Evolutionary conservation across 192 early-diverging fungal genomes (phyloP).

Genomic region (Entomortierella parvispora): DNA sequence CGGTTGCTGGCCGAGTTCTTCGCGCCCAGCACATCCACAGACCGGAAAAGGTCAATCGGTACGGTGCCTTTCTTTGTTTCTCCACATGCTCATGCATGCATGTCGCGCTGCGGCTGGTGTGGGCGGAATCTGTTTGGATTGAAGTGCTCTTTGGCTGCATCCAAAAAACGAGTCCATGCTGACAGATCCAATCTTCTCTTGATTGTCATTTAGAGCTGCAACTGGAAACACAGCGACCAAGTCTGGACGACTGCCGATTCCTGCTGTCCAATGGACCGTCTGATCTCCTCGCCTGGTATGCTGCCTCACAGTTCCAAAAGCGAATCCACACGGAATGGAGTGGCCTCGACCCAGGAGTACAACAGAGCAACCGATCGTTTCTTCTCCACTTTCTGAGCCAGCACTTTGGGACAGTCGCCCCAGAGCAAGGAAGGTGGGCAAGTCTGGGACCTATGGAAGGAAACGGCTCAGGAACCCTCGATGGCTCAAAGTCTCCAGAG

Average conservation of each 20-base stretch:
- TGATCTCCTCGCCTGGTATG: constrained; percentile 40
- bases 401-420: constrained; percentile 20
- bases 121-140: too few species aligned
- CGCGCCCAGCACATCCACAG: constrained; percentile 27
- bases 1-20: constrained; percentile 47
- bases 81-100: neutral
- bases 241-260: constrained; percentile 37
- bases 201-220: constrained; percentile 33
- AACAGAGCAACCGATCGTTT: constrained; percentile 33
- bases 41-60: constrained; percentile 45
- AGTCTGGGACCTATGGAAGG: neutral
- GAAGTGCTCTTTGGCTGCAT: neutral
- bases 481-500: neutral
- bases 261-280: constrained; percentile 38
- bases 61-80: neutral
- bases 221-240: constrained; percentile 24
- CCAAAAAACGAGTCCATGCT: neutral
- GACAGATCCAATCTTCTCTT: neutral
- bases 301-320: constrained; percentile 47
- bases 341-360: constrained; percentile 22
- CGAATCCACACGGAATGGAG: constrained; percentile 39
- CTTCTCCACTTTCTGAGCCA: constrained; percentile 39
- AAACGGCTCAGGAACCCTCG: neutral
- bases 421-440: neutral
- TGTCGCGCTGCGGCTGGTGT: neutral